Percentiles rank a stretch among this genome's conserved stretches.
Conservation (phyloP, 1,139 yeast species). For the Barnettozyma hawaiiensis region DNA sequence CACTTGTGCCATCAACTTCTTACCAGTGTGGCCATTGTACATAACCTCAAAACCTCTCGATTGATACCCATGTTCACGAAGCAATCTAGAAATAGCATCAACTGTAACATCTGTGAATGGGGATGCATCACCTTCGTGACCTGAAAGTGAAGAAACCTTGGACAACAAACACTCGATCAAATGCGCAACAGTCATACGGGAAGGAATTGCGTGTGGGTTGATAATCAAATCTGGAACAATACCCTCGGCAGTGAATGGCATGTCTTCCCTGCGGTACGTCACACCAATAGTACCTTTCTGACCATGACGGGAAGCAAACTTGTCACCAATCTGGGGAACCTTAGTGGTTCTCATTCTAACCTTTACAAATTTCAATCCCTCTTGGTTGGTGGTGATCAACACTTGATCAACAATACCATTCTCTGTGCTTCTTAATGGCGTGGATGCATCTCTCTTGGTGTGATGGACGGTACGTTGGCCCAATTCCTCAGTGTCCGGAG, state of each 20-base stretch:
- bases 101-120: constrained; percentile 98
- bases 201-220: constrained; percentile 99
- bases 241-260: constrained; percentile 98
- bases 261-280: constrained; percentile 95
- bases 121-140: constrained; percentile 98
- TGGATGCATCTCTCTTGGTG: constrained; percentile 97
- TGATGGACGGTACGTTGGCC: constrained; percentile 98
- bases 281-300: constrained; percentile 99
- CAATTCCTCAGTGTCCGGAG: constrained; percentile 95
- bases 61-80: constrained; percentile 95
- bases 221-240: constrained; percentile 94
- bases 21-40: constrained; percentile 99
- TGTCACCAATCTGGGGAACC: constrained; percentile 98
- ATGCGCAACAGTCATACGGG: constrained; percentile 99
- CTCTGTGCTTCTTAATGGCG: constrained; percentile 94
- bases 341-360: constrained; percentile 99
- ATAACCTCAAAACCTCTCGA: constrained; percentile 97
- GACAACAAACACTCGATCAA: constrained; percentile 95
- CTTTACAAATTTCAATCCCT: constrained; percentile 93
- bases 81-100: constrained; percentile 85
- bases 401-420: constrained; percentile 99
- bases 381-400: constrained; percentile 92
- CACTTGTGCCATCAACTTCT: constrained; percentile 93
- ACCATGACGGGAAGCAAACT: constrained; percentile 98
- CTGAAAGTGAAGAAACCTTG: constrained; percentile 91